Evolutionary conservation across 495 filamentous ascomycete genomes (phyloP).

Genomic region (Podospora pseudocomata): DNA sequence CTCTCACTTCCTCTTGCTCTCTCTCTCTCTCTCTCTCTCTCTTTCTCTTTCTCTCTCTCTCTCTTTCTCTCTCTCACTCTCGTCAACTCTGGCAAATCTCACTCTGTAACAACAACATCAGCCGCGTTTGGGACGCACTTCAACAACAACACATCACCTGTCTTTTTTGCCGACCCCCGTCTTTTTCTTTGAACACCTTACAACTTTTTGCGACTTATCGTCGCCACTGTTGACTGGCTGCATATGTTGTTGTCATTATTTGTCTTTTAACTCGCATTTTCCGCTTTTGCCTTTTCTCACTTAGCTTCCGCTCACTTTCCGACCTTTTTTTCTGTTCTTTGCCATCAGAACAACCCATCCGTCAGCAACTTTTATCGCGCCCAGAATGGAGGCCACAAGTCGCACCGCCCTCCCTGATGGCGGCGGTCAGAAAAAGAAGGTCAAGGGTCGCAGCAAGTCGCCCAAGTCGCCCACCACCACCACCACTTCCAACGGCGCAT

Average conservation of each 20-base stretch:
- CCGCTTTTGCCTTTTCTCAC: neutral
- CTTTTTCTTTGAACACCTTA: neutral
- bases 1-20: neutral
- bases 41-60: neutral
- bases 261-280: neutral
- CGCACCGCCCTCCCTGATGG: neutral
- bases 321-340: neutral
- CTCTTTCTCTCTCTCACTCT: neutral
- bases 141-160: neutral
- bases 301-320: no score
- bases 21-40: constrained; percentile 7
- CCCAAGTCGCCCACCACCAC: constrained; percentile 16
- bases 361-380: neutral
- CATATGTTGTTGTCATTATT: neutral
- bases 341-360: neutral
- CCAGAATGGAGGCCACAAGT: neutral
- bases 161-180: neutral
- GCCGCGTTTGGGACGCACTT: neutral
- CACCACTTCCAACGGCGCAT: constrained; percentile 6
- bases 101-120: neutral
- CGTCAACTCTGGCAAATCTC: neutral
- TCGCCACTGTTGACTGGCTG: neutral
- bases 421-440: neutral
- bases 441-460: neutral
- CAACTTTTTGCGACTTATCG: neutral